Evolutionary conservation across 495 filamentous ascomycete genomes (phyloP).

Genomic region (Penicillium robsamsonii): DNA sequence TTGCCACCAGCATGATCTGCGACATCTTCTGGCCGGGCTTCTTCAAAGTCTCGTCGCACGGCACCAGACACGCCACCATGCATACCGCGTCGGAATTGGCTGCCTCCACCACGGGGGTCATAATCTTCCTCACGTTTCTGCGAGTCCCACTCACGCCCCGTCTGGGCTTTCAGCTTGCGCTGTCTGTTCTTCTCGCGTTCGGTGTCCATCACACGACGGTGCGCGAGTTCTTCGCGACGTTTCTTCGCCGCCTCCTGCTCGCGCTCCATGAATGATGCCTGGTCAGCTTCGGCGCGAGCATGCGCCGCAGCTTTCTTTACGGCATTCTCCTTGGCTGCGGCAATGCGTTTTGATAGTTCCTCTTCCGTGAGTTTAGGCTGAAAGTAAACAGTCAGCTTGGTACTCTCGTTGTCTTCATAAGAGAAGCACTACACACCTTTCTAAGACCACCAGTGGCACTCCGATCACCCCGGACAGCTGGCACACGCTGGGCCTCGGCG

Average conservation of each 20-base stretch:
- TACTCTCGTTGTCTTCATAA: background rate
- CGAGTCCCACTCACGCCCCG: slow-evolving; percentile 73
- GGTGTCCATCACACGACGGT: slow-evolving; percentile 59
- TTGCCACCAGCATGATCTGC: slow-evolving; percentile 8
- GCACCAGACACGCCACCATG: slow-evolving; percentile 56
- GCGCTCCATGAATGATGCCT: slow-evolving; percentile 62
- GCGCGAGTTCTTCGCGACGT: slow-evolving; percentile 53
- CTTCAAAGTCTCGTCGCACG: slow-evolving; percentile 34
- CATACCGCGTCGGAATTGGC: slow-evolving; percentile 53
- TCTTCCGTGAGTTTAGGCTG: slow-evolving; percentile 68
- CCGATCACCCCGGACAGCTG: slow-evolving; percentile 66
- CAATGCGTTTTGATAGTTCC: slow-evolving; percentile 60
- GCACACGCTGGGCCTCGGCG: slow-evolving; percentile 36
- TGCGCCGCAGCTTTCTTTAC: slow-evolving; percentile 58
- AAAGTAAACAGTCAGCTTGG: background rate
- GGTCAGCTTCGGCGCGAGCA: slow-evolving; percentile 65
- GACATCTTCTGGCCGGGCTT: slow-evolving; percentile 23
- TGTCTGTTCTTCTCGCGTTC: slow-evolving; percentile 71
- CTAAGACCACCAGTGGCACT: slow-evolving; percentile 64
- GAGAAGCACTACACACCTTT: slow-evolving; percentile 32
- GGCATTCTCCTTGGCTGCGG: slow-evolving; percentile 57
- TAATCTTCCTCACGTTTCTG: slow-evolving; percentile 67
- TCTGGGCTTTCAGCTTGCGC: slow-evolving; percentile 64
- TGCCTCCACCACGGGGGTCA: slow-evolving; percentile 44
- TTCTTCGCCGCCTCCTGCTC: slow-evolving; percentile 57